These are phyloP conservation scores for Niveomyces coronatus DNA, from an alignment of 2,329 filamentous ascomycete genomes.

Conservation along the genomic window DNA sequence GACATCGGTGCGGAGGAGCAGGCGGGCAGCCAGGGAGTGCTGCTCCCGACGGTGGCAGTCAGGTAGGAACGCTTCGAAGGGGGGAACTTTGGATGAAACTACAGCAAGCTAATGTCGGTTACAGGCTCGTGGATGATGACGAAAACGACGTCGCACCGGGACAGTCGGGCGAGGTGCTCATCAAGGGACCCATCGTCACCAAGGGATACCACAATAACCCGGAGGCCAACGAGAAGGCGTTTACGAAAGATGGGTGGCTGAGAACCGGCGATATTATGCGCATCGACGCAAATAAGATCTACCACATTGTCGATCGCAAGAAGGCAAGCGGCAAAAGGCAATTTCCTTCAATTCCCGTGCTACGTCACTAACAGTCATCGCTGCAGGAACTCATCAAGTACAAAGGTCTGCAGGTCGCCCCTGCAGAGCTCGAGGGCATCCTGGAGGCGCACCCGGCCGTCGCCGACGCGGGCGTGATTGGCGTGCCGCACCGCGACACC, in stretches of 20 bases:
- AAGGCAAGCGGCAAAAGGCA: conserved; percentile 34
- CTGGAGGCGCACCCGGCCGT: conserved; percentile 31
- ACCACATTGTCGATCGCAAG: conserved; percentile 64
- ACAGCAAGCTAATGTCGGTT: conserved; percentile 4
- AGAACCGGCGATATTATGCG: conserved; percentile 71
- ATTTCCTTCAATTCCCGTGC: background rate
- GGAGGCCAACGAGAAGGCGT: conserved; percentile 51
- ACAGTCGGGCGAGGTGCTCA: conserved; percentile 49
- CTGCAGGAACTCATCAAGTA: conserved; percentile 44
- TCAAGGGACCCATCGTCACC: conserved; percentile 62
- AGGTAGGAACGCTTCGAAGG: conserved; percentile 13
- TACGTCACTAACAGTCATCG: background rate
- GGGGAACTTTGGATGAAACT: background rate
- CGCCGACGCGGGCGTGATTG: conserved; percentile 51
- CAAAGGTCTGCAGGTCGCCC: conserved; percentile 56
- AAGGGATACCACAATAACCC: conserved; percentile 63
- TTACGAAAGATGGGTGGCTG: conserved; percentile 51
- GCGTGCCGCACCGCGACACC: conserved; percentile 35
- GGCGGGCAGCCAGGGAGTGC: conserved; percentile 33
- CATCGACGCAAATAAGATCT: conserved; percentile 59
- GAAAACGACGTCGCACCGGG: conserved; percentile 28
- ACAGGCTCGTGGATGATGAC: conserved; percentile 29
- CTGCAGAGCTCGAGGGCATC: conserved; percentile 49
- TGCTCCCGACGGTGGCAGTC: conserved; percentile 20
- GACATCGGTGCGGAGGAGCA: conserved; percentile 29